These are phyloP conservation scores for Lathyrus sativus DNA, from an alignment of 306 rosid genomes.

Conservation along the genomic window DNA sequence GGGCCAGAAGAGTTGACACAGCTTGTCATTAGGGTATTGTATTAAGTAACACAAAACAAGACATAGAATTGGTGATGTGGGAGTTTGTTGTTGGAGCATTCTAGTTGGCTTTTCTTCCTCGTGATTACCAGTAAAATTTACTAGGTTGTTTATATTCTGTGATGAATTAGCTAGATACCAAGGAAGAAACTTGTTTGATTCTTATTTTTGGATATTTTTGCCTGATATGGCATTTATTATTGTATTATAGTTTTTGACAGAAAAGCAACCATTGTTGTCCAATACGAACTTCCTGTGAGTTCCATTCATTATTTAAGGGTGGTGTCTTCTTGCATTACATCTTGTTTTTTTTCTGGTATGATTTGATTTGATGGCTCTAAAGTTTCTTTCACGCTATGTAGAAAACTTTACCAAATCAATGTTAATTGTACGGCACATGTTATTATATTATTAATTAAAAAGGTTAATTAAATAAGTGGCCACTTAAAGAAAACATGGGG, in stretches of 20 bases:
- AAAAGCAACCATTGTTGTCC: conserved; percentile 39
- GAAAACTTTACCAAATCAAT: conserved; percentile 36
- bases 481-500: too few species aligned
- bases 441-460: too few species aligned
- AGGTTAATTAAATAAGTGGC: too few species aligned
- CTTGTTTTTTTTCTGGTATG: conserved; percentile 27
- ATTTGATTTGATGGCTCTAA: conserved; percentile 51
- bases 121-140: conserved; percentile 23
- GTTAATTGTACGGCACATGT: neutral
- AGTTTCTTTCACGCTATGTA: conserved; percentile 33
- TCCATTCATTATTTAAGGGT: neutral
- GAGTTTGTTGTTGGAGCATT: conserved; percentile 37
- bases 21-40: conserved; percentile 38
- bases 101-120: conserved; percentile 31
- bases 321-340: conserved; percentile 27
- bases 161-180: conserved; percentile 30
- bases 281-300: neutral
- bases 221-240: conserved; percentile 36
- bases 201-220: conserved; percentile 38
- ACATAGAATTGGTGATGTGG: neutral
- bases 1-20: conserved; percentile 44
- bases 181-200: conserved; percentile 44
- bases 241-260: conserved; percentile 40
- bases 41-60: neutral
- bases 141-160: conserved; percentile 38